Conservation (phyloP, 352 stramenopile species). For the Pelagophyceae sp. region DNA sequence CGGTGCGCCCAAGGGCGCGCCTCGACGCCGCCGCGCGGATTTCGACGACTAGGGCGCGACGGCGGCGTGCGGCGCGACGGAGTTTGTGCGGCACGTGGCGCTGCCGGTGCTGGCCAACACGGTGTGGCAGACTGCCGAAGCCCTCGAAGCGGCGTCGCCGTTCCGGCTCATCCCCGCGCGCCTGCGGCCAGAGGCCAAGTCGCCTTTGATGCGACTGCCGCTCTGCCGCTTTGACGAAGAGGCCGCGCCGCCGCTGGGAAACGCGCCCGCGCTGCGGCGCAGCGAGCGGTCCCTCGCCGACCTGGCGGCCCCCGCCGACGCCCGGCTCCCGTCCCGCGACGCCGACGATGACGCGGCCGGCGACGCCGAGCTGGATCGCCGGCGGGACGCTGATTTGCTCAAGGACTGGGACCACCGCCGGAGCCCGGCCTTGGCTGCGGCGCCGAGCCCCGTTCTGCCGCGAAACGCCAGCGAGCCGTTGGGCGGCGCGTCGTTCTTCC, state of each 20-base stretch:
- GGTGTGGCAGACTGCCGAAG: conserved; percentile 6
- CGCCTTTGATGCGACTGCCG: not conserved
- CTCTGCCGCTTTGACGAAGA: not conserved
- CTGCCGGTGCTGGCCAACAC: conserved; percentile 16
- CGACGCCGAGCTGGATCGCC: too few relatives aligned
- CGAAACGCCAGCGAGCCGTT: too few relatives aligned
- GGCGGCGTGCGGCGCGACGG: too few relatives aligned
- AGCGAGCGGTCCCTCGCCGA: too few relatives aligned
- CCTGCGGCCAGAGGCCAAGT: not conserved
- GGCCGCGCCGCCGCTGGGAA: too few relatives aligned
- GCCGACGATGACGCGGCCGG: not conserved
- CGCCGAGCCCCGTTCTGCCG: too few relatives aligned
- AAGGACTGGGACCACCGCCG: too few relatives aligned
- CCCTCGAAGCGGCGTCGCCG: not conserved
- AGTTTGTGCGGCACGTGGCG: not conserved
- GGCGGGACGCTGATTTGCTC: not conserved
- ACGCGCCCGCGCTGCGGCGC: too few relatives aligned
- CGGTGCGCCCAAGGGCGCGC: not conserved
- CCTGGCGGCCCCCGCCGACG: not conserved
- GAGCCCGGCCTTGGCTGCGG: too few relatives aligned
- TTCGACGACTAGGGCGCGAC: not conserved
- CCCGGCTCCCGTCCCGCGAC: not conserved
- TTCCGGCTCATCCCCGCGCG: not conserved
- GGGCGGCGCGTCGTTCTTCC: too few relatives aligned
- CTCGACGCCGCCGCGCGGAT: not conserved